Percentiles rank a stretch among this genome's conserved stretches.
Conservation (phyloP, 1,139 yeast species). For the Saccharomycopsis hybrid region DNA sequence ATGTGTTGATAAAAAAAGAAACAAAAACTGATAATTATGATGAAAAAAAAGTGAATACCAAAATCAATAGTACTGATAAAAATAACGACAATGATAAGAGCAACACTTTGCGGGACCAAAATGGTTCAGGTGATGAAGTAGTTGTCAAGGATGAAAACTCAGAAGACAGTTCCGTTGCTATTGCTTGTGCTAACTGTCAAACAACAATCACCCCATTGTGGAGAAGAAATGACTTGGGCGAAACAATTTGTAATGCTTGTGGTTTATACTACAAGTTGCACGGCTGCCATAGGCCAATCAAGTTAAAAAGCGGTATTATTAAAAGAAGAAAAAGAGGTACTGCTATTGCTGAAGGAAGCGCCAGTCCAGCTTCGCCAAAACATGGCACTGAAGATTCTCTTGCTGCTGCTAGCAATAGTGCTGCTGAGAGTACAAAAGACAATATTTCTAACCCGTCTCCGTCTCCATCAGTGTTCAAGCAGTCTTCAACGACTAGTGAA, state of each 20-base stretch:
- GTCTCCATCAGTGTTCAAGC: too few relatives aligned
- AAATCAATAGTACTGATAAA: not conserved
- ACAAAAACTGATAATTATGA: not conserved
- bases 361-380: not conserved
- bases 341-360: not conserved
- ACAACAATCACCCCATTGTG: slow-evolving; percentile 84
- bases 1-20: not conserved
- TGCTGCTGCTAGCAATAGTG: too few relatives aligned
- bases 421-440: too few relatives aligned
- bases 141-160: not conserved
- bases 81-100: too few relatives aligned
- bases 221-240: slow-evolving; percentile 78
- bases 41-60: not conserved
- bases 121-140: not conserved
- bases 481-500: too few relatives aligned
- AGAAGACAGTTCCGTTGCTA: slow-evolving; percentile 38
- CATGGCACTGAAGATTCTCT: too few relatives aligned
- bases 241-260: slow-evolving; percentile 84
- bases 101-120: not conserved
- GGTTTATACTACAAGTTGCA: slow-evolving; percentile 75
- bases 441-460: too few relatives aligned
- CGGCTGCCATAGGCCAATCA: slow-evolving; percentile 72
- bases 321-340: slow-evolving; percentile 58
- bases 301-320: slow-evolving; percentile 65
- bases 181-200: slow-evolving; percentile 77